Evolutionary conservation across 345 rosid genomes (phyloP).

Genomic region (Rubroshorea leprosula): DNA sequence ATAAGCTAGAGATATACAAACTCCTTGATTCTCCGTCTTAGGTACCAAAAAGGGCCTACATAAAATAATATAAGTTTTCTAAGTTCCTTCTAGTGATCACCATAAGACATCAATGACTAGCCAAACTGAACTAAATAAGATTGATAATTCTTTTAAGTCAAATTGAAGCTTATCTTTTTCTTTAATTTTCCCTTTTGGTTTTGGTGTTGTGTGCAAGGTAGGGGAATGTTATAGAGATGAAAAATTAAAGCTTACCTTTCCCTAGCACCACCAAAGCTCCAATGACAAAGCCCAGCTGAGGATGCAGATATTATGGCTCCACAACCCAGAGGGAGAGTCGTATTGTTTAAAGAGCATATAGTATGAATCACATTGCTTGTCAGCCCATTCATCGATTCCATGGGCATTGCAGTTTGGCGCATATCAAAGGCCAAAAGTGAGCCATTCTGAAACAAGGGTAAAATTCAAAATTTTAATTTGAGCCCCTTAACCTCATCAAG

Average conservation of each 20-base stretch:
- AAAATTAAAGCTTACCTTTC: slow-evolving; percentile 43
- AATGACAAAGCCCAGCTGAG: slow-evolving; percentile 66
- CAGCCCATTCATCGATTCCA: slow-evolving; percentile 54
- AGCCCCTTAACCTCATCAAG: background rate
- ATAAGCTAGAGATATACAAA: slow-evolving; percentile 71
- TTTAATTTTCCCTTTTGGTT: background rate
- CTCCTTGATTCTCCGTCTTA: slow-evolving; percentile 57
- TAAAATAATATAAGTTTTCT: background rate
- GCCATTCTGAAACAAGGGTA: slow-evolving; percentile 51
- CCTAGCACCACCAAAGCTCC: slow-evolving; percentile 57
- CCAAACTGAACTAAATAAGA: background rate
- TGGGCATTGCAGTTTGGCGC: slow-evolving; percentile 63
- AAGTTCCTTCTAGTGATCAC: background rate
- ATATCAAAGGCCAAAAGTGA: slow-evolving; percentile 65
- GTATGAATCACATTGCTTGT: slow-evolving; percentile 75
- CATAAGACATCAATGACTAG: background rate
- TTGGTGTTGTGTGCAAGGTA: background rate
- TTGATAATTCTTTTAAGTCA: background rate
- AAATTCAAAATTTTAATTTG: background rate
- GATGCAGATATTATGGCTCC: slow-evolving; percentile 73
- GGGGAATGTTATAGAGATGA: background rate
- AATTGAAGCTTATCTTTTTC: background rate
- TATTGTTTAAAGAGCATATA: slow-evolving; percentile 32
- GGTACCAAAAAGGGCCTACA: slow-evolving; percentile 57
- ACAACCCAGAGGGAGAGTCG: too few relatives aligned